Percentiles rank a stretch among this genome's conserved stretches.
Conservation (phyloP, 2,329 filamentous ascomycete genomes). For the Thelonectria discophora region DNA sequence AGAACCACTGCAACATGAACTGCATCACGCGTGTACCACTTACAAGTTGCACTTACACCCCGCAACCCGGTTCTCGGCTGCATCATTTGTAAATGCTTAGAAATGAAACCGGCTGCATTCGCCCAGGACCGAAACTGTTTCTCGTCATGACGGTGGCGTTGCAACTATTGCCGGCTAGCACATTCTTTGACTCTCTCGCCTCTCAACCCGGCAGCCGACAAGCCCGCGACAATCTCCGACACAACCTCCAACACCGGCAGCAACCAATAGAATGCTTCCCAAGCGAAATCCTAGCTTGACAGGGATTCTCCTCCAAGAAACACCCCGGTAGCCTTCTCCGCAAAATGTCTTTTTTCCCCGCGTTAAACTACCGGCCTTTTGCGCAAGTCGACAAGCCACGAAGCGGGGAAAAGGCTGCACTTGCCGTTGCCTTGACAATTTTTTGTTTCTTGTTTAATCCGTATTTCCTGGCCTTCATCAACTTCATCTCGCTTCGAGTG, state of each 20-base stretch:
- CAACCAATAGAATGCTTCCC: background rate
- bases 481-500: background rate
- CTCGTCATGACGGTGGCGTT: background rate
- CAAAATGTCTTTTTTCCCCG: constrained; percentile 5
- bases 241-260: background rate
- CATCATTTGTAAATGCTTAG: background rate
- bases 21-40: background rate
- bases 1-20: too few species aligned
- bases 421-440: background rate
- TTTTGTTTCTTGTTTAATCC: background rate
- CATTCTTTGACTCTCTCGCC: background rate
- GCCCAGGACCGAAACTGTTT: too few species aligned
- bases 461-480: background rate
- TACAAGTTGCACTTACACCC: background rate
- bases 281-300: background rate
- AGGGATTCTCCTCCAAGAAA: background rate
- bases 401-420: constrained; percentile 1
- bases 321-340: background rate
- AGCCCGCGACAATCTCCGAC: background rate
- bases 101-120: background rate
- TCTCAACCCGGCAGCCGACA: background rate
- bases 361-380: constrained; percentile 1
- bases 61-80: background rate
- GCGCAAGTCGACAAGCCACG: background rate
- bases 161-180: background rate